Percentiles rank a stretch among this genome's conserved stretches.
phyloP scores from a whole-genome alignment of 257 asterid species.

The Ophiorrhiza pumila region DNA sequence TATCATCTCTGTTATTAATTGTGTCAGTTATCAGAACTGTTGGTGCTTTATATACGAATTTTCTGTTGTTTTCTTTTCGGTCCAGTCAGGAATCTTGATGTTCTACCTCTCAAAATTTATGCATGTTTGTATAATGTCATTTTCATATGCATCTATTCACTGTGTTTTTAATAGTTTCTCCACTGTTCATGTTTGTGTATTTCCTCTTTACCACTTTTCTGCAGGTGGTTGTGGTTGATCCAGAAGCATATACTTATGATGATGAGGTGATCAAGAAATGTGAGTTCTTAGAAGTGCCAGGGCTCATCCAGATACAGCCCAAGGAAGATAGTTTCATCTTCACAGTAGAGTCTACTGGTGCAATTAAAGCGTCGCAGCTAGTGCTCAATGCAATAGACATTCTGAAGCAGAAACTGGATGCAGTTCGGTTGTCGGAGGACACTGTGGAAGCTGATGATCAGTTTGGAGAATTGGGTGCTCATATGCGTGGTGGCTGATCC shows the following conservation, averaged over 20 bases:
- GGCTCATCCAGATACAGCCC: slow-evolving; percentile 79
- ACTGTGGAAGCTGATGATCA: slow-evolving; percentile 98
- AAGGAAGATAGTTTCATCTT: slow-evolving; percentile 92
- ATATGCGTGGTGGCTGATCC: slow-evolving; percentile 92
- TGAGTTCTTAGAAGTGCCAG: slow-evolving; percentile 79
- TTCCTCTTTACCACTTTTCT: not conserved
- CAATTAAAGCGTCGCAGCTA: slow-evolving; percentile 79
- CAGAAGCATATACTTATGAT: slow-evolving; percentile 88
- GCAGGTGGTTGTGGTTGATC: slow-evolving; percentile 69
- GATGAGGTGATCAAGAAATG: slow-evolving; percentile 94
- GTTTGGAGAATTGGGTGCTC: slow-evolving; percentile 97
- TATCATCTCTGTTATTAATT: not conserved
- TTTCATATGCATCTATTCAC: not conserved
- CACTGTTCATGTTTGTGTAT: not conserved
- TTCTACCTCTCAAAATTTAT: not conserved
- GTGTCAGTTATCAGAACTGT: not conserved
- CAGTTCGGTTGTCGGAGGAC: slow-evolving; percentile 91
- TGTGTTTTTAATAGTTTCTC: not conserved
- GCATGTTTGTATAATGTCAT: not conserved
- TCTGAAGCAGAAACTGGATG: slow-evolving; percentile 89
- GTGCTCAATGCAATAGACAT: slow-evolving; percentile 79
- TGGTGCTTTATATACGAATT: too few relatives aligned
- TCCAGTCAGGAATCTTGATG: not conserved
- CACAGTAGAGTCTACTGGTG: slow-evolving; percentile 92
- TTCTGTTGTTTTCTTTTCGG: not conserved